phyloP scores from a whole-genome alignment of 352 stramenopile genomes.

The Globisporangium cylindrosporum region DNA sequence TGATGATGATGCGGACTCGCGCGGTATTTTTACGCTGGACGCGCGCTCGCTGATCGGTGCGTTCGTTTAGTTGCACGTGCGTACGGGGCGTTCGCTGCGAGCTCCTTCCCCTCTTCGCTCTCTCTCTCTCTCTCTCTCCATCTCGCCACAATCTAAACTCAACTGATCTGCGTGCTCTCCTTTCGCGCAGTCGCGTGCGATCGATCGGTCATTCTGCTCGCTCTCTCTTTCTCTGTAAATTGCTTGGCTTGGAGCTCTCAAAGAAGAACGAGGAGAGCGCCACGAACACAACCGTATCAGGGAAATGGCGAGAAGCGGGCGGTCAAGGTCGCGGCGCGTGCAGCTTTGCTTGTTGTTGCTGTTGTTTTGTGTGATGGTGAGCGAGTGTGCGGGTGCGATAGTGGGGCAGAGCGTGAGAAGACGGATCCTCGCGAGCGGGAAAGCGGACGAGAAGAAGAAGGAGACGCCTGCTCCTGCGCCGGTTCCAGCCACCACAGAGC shows the following conservation, averaged over 20 bases:
- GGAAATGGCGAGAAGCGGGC: neutral
- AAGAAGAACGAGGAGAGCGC: neutral
- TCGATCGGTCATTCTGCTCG: neutral
- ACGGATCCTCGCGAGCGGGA: neutral
- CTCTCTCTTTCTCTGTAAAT: neutral
- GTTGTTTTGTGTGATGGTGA: neutral
- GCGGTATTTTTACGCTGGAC: neutral
- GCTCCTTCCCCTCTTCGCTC: neutral
- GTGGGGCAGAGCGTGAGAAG: neutral
- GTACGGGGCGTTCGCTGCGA: neutral
- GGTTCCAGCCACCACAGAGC: neutral
- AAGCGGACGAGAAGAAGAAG: neutral
- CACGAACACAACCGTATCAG: neutral
- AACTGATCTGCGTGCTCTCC: neutral
- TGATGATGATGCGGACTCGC: neutral
- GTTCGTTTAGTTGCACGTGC: neutral
- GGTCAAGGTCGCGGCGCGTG: neutral
- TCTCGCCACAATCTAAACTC: neutral
- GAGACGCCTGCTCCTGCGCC: neutral
- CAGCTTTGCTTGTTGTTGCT: neutral
- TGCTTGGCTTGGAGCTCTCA: no score
- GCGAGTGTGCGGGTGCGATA: neutral
- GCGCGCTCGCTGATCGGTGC: neutral
- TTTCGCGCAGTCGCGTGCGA: neutral
- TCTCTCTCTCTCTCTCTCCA: neutral